Conservation (phyloP, 2,329 filamentous ascomycete genomes). For the Fusarium euwallaceae region DNA sequence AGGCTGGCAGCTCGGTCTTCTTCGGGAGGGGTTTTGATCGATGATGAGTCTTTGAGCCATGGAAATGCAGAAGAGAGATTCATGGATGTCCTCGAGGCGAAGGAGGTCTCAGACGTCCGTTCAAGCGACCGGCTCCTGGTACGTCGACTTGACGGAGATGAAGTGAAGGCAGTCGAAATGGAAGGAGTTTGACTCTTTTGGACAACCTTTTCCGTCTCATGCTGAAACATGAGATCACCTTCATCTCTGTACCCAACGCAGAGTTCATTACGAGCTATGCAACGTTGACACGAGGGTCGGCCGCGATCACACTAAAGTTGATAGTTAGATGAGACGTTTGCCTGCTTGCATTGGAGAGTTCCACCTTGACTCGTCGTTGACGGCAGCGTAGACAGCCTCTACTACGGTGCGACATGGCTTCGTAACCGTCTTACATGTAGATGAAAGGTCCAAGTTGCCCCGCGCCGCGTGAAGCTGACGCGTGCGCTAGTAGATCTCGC, state of each 20-base stretch:
- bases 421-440: background rate
- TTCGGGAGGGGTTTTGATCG: background rate
- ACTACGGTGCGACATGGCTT: conserved; percentile 45
- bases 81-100: background rate
- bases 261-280: conserved; percentile 52
- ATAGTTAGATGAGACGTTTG: background rate
- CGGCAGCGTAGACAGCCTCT: conserved; percentile 51
- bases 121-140: conserved; percentile 36
- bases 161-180: conserved; percentile 3
- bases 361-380: conserved; percentile 47
- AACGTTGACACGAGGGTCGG: conserved; percentile 53
- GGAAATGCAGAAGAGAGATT: conserved; percentile 24
- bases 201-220: conserved; percentile 52
- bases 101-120: conserved; percentile 1
- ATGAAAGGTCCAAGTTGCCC: conserved; percentile 26
- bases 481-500: background rate
- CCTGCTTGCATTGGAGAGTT: no score
- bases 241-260: conserved; percentile 57
- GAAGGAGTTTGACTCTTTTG: conserved; percentile 27
- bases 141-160: conserved; percentile 7
- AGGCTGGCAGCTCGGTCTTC: conserved; percentile 48
- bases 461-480: conserved; percentile 14
- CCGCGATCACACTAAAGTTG: conserved; percentile 49
- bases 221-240: conserved; percentile 52
- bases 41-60: conserved; percentile 41